These are phyloP conservation scores for Tulasnella sp. DNA, from an alignment of 768 basidiomycete species.

Conservation along the genomic window DNA sequence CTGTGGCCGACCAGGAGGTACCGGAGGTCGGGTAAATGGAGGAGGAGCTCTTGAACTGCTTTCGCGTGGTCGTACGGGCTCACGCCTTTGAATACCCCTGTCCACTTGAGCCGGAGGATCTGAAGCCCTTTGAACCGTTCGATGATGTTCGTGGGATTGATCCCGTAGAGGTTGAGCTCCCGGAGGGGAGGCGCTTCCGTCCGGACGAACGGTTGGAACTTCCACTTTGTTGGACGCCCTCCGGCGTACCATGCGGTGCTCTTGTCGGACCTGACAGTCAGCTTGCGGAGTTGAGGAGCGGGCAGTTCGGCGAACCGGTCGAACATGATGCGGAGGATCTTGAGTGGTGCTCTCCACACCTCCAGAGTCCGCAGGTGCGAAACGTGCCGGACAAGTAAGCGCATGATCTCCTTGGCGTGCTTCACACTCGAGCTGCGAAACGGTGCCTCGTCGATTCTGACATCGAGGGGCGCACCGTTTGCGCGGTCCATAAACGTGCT, in stretches of 20 bases:
- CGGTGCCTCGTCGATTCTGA: neutral
- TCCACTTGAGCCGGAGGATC: neutral
- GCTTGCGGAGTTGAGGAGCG: slow-evolving; percentile 50
- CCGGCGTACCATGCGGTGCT: slow-evolving; percentile 21
- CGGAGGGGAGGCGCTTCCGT: neutral
- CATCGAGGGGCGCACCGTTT: neutral
- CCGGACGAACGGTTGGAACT: neutral
- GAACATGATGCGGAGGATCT: slow-evolving; percentile 42
- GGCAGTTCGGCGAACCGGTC: slow-evolving; percentile 38
- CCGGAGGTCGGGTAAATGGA: slow-evolving; percentile 23
- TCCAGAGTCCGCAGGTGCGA: slow-evolving; percentile 28
- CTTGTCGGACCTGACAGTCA: slow-evolving; percentile 44
- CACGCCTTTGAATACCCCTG: neutral
- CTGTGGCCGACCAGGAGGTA: slow-evolving; percentile 17
- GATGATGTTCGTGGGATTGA: neutral
- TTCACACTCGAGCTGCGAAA: neutral
- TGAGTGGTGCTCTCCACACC: neutral
- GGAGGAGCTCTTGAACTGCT: slow-evolving; percentile 59
- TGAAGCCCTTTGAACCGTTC: neutral
- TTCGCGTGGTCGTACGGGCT: slow-evolving; percentile 58
- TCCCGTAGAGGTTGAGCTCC: neutral
- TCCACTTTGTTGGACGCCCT: neutral
- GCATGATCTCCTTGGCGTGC: neutral
- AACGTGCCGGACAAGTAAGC: neutral
- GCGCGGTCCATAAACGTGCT: neutral